A percentile compares a stretch with the other conserved stretches of the same genome.
phyloP scores from a whole-genome alignment of 208 protist genomes.

The Acanthamoeba lenticulata region DNA sequence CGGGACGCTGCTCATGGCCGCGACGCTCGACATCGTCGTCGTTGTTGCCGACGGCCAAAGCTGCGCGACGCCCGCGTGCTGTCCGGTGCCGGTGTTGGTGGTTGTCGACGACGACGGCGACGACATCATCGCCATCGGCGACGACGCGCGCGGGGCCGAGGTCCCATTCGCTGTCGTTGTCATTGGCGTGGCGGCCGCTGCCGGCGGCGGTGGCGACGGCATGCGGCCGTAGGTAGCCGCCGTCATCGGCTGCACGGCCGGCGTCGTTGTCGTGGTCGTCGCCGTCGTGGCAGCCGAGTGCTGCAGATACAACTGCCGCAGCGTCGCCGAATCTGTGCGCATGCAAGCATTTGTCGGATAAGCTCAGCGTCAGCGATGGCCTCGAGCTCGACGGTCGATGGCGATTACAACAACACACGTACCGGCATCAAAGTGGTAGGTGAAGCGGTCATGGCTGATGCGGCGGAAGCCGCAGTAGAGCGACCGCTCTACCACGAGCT shows the following conservation, averaged over 20 bases:
- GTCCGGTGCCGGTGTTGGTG: background rate
- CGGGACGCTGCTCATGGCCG: too few relatives aligned
- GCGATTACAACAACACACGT: background rate
- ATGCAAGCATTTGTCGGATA: background rate
- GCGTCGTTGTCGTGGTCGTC: too few relatives aligned
- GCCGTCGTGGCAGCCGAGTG: background rate
- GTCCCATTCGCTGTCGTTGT: too few relatives aligned
- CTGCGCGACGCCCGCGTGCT: background rate
- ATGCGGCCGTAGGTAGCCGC: too few relatives aligned
- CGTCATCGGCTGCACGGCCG: too few relatives aligned
- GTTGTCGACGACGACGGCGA: too few relatives aligned
- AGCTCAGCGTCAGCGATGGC: background rate
- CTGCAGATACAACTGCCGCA: background rate
- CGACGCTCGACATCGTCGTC: too few relatives aligned
- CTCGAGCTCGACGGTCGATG: too few relatives aligned
- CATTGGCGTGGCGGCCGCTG: too few relatives aligned
- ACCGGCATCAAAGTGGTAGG: background rate
- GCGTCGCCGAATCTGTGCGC: conserved; percentile 2
- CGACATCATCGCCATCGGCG: too few relatives aligned
- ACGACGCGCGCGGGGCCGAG: too few relatives aligned
- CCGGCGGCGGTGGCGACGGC: background rate
- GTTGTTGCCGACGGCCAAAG: too few relatives aligned
- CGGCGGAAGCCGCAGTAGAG: conserved; percentile 26
- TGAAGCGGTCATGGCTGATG: background rate
- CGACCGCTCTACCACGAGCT: background rate